Percentiles rank a stretch among this genome's conserved stretches.
Conservation (phyloP, 169 alveolate genomes). For the Eimeria brunetti region DNA sequence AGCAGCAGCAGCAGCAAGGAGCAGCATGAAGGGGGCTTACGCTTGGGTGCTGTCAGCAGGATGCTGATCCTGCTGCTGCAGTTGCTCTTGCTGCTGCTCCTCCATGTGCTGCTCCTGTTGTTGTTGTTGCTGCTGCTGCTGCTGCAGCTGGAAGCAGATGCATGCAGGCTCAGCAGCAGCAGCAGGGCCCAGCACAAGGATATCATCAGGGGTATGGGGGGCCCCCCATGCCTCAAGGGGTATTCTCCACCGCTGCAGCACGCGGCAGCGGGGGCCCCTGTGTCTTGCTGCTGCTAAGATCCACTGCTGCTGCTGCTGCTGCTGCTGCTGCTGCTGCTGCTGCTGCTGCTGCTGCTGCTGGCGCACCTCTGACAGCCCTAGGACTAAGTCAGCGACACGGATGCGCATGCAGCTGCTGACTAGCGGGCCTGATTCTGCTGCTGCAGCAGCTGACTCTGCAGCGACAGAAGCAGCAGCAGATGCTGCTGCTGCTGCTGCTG, state of each 20-base stretch:
- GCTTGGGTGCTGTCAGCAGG: too few relatives aligned
- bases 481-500: conserved; percentile 16
- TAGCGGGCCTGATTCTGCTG: not conserved
- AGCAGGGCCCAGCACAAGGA: conserved; percentile 8
- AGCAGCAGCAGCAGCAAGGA: too few relatives aligned
- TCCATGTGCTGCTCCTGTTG: conserved; percentile 10
- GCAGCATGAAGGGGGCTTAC: too few relatives aligned
- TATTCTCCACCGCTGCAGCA: conserved; percentile 35
- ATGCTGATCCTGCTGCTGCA: not conserved
- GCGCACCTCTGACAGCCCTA: not conserved
- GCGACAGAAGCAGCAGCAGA: not conserved
- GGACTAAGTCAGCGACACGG: conserved; percentile 36
- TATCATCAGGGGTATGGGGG: not conserved
- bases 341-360: conserved; percentile 44
- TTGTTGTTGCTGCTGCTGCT: conserved; percentile 38
- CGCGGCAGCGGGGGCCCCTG: not conserved
- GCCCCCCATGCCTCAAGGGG: not conserved
- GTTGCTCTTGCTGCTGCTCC: not conserved
- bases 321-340: conserved; percentile 56
- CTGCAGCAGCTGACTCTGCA: not conserved
- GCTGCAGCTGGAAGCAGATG: conserved; percentile 21
- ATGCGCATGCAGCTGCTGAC: conserved; percentile 50
- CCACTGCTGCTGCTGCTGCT: conserved; percentile 53
- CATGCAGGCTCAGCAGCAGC: conserved; percentile 1
- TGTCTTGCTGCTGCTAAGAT: not conserved